Conservation (phyloP, 495 filamentous ascomycete genomes). For the Annulohypoxylon moriforme region DNA sequence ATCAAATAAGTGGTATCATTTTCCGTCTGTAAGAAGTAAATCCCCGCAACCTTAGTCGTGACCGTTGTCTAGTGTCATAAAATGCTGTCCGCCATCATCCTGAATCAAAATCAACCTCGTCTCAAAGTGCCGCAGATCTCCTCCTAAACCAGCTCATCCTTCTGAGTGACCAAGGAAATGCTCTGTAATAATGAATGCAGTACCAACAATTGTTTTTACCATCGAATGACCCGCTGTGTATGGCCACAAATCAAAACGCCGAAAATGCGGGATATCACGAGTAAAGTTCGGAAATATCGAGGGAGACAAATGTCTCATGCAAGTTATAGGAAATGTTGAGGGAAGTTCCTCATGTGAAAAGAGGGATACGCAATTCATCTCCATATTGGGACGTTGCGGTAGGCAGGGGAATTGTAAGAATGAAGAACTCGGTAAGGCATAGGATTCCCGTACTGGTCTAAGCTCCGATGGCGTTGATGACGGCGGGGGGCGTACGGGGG, state of each 20-base stretch:
- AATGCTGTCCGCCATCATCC: conserved; percentile 41
- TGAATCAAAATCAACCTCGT: conserved; percentile 26
- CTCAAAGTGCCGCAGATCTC: conserved; percentile 2
- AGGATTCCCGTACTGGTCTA: conserved; percentile 46
- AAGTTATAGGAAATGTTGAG: not conserved
- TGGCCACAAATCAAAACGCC: conserved; percentile 34
- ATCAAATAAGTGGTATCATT: conserved; percentile 44
- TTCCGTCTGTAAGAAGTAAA: conserved; percentile 18
- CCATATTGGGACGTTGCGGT: conserved; percentile 60
- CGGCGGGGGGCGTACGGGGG: conserved; percentile 50
- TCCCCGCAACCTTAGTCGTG: conserved; percentile 22
- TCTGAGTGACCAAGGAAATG: conserved; percentile 18
- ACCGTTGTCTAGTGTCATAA: conserved; percentile 40
- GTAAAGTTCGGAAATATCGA: conserved; percentile 4
- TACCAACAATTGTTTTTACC: not conserved
- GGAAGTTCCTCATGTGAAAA: not conserved
- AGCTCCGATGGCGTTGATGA: conserved; percentile 55
- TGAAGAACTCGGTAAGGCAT: conserved; percentile 58
- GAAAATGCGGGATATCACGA: conserved; percentile 38
- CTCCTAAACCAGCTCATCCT: not conserved
- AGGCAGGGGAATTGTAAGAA: conserved; percentile 63
- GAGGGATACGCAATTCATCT: conserved; percentile 39
- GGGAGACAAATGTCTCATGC: conserved; percentile 5
- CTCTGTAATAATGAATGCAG: conserved; percentile 28
- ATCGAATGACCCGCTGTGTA: conserved; percentile 16